Evolutionary conservation across 352 stramenopile species (phyloP).

Genomic region (Stramenopiles sp.): DNA sequence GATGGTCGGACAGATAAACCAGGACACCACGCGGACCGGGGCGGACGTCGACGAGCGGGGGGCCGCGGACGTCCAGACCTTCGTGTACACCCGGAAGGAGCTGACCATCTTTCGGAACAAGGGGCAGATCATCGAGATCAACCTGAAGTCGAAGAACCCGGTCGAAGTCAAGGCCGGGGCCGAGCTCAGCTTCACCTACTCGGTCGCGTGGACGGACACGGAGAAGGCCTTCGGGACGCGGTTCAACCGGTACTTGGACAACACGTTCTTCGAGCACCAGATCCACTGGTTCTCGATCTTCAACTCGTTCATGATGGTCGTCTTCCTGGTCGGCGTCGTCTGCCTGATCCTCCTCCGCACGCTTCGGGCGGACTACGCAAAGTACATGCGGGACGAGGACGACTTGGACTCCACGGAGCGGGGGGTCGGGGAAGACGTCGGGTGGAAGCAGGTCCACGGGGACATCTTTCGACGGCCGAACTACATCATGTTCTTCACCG

Average conservation of each 20-base stretch:
- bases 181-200: constrained; percentile 74
- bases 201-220: constrained; percentile 71
- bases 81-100: constrained; percentile 85
- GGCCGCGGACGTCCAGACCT: constrained; percentile 17
- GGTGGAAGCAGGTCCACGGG: constrained; percentile 88
- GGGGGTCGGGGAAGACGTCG: constrained; percentile 35
- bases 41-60: constrained; percentile 42
- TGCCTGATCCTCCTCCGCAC: constrained; percentile 76
- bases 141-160: constrained; percentile 74
- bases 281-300: constrained; percentile 96
- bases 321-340: constrained; percentile 80
- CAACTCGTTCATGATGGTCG: constrained; percentile 94
- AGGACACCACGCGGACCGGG: constrained; percentile 50
- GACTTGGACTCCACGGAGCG: constrained; percentile 2
- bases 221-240: constrained; percentile 75
- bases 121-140: constrained; percentile 90
- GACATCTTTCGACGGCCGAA: constrained; percentile 83
- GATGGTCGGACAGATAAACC: constrained; percentile 89
- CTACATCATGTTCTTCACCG: constrained; percentile 78
- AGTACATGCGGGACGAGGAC: constrained; percentile 59
- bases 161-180: constrained; percentile 32
- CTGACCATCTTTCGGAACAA: constrained; percentile 90
- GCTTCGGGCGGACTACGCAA: constrained; percentile 76
- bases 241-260: constrained; percentile 93
- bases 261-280: constrained; percentile 96